These are phyloP conservation scores for Gaultheria prostrata DNA, from an alignment of 148 eudicot genomes.

Conservation along the genomic window DNA sequence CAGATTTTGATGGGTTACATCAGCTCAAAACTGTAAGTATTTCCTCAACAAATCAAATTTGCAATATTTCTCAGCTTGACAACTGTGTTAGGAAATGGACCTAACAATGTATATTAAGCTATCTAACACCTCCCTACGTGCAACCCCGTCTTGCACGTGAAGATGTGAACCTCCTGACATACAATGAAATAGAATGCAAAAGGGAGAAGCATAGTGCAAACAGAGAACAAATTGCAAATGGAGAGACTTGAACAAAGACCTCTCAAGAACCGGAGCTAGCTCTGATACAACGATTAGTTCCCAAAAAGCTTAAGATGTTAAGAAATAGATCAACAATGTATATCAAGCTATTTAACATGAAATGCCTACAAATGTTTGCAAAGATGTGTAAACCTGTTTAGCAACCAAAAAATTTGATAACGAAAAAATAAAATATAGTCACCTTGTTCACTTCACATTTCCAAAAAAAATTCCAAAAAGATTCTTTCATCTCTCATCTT, in stretches of 20 bases:
- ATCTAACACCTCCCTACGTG: background rate
- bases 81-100: background rate
- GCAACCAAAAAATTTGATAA: background rate
- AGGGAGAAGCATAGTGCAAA: too few species aligned
- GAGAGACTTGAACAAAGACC: background rate
- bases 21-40: background rate
- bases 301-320: background rate
- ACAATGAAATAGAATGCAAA: background rate
- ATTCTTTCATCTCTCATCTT: too few species aligned
- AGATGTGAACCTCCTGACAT: background rate
- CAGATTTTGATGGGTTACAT: too few species aligned
- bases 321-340: background rate
- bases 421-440: too few species aligned
- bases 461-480: too few species aligned
- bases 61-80: background rate
- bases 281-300: background rate
- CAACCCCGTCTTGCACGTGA: background rate
- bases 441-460: too few species aligned
- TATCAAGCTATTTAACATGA: background rate
- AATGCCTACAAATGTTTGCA: background rate
- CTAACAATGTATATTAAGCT: background rate
- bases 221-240: background rate
- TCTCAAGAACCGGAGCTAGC: background rate
- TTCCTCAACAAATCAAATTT: background rate
- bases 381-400: background rate